Percentiles rank a stretch among this genome's conserved stretches.
phyloP scores from a whole-genome alignment of 2,329 filamentous ascomycete genomes.

The Biscogniauxia sp. region DNA sequence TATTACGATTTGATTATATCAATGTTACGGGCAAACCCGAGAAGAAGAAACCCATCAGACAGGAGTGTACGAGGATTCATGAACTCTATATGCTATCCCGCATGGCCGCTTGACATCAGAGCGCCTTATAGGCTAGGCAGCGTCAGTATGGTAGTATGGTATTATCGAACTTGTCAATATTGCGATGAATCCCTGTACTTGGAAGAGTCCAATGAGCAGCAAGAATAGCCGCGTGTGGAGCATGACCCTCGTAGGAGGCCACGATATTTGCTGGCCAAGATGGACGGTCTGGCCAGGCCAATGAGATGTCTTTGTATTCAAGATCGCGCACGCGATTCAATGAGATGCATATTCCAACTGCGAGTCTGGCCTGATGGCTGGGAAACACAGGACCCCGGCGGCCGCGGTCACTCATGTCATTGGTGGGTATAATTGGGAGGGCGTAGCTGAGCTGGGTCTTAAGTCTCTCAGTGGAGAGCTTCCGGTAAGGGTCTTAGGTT shows the following conservation, averaged over 20 bases:
- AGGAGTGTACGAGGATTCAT: constrained; percentile 2
- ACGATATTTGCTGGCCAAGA: constrained; percentile 1
- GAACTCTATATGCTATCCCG: constrained; percentile 19
- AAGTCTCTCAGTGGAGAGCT: neutral
- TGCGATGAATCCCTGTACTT: neutral
- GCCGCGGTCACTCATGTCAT: neutral
- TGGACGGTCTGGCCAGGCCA: neutral
- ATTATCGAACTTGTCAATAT: too few species aligned
- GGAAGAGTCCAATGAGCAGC: constrained; percentile 7
- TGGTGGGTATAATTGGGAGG: neutral
- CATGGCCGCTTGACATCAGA: neutral
- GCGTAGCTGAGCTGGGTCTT: neutral
- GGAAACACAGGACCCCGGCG: neutral
- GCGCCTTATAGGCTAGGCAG: neutral
- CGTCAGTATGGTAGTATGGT: too few species aligned
- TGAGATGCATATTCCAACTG: neutral
- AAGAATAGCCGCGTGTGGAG: constrained; percentile 9
- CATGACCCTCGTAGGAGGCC: constrained; percentile 7
- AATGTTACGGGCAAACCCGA: neutral
- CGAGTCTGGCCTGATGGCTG: constrained; percentile 4
- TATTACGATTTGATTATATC: too few species aligned
- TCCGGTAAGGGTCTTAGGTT: constrained; percentile 8
- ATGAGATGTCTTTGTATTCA: neutral
- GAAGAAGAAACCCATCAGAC: constrained; percentile 3
- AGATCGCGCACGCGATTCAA: constrained; percentile 1